phyloP scores from a whole-genome alignment of 108 stramenopile species.

The Parietichytrium sp. region DNA sequence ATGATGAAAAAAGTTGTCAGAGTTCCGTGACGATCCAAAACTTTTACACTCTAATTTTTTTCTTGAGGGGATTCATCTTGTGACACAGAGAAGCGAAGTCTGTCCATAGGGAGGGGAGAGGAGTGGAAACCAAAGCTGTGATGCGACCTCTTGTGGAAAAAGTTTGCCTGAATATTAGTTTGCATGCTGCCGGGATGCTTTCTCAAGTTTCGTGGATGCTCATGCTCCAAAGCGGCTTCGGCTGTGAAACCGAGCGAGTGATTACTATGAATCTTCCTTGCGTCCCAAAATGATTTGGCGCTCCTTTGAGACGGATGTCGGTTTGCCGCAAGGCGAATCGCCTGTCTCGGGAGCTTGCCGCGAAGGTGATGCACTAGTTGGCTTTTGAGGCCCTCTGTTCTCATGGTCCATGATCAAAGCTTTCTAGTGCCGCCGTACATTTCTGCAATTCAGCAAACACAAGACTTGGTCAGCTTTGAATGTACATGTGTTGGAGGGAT shows the following conservation, averaged over 20 bases:
- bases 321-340: too few relatives aligned
- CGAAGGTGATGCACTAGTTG: background rate
- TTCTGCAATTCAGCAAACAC: background rate
- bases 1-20: too few relatives aligned
- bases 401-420: slow-evolving; percentile 20
- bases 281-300: background rate
- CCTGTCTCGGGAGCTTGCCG: too few relatives aligned
- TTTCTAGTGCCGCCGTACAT: slow-evolving; percentile 5
- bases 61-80: too few relatives aligned
- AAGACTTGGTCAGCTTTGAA: background rate
- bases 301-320: background rate
- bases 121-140: too few relatives aligned
- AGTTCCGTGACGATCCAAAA: too few relatives aligned
- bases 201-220: background rate
- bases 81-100: too few relatives aligned
- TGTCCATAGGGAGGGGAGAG: too few relatives aligned
- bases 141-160: too few relatives aligned
- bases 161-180: too few relatives aligned
- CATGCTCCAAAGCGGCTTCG: background rate
- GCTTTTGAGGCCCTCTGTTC: slow-evolving; percentile 40
- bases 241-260: background rate
- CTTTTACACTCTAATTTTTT: too few relatives aligned
- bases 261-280: background rate
- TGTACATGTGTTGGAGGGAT: background rate
- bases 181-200: too few relatives aligned